Evolutionary conservation across 768 basidiomycete species (phyloP), one percentile per base, ranked within the genome.

Genomic region (Amylocystis lapponica): DNA sequence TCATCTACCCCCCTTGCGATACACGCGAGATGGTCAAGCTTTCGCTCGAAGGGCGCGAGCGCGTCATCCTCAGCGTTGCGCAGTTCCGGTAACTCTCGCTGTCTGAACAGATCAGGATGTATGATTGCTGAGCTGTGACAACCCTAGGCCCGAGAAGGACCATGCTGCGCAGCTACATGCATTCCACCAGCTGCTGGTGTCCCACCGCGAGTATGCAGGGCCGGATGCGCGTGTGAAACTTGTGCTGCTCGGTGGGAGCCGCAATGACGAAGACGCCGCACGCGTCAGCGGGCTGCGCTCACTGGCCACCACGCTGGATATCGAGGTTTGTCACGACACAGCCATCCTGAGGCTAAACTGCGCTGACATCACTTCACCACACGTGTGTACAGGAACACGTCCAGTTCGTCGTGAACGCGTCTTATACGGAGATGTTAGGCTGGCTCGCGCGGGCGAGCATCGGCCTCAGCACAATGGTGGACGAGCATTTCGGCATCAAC

Each of bases 401-500:
- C 21, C 70, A 81, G 39, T 89, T 99, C 51, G 64, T 87, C 11
- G 74, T 95, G 32, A 98, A 98, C 50, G 90, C 86, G 0, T 67
- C 86, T 4, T 97, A 86, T 51, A 58, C 79, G 0, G 74, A 72
- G 21, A 73, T 97, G 47, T 72, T 92, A 3, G 56, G 62, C 5
- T 82, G 84, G 74, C 70, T 99, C 2, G 79, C 83, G 6, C 66
- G 66, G 34, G 80, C 92, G 2, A 86, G 83, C 48, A 74, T 97
- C 13, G 94, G 95, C 0, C 59, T 98, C 20, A 94, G 89, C 57
- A 96, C 95, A 12, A 99, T 99, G 95, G 76, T 92, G 0, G 93
- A 98, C 57, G 95, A 99, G 62, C 95, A 99, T 60, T 99, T 98
- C 49, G 95, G 96, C 2, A 98, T 99, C 61, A 96, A 93, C 53